A percentile compares a stretch with the other conserved stretches of the same genome.
These are phyloP conservation scores for Fusarium ambrosium DNA, from an alignment of 2,329 filamentous ascomycete genomes.

Conservation along the genomic window DNA sequence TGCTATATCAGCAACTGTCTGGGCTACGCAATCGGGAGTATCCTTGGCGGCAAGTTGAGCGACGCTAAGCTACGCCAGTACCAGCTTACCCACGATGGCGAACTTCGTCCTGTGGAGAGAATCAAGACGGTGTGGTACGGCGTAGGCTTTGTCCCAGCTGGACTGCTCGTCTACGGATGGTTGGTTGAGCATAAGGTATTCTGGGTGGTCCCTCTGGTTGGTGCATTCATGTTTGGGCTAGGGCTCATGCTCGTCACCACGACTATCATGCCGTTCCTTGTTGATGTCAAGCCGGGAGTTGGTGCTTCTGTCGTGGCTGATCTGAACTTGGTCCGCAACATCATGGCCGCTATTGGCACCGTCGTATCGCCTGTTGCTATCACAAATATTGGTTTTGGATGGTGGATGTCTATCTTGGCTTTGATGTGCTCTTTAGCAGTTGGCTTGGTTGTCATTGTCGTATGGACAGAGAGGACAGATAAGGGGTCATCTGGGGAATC, in stretches of 20 bases:
- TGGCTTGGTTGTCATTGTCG: neutral
- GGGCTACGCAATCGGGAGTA: neutral
- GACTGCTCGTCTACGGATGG: neutral
- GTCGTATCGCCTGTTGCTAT: neutral
- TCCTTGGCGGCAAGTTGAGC: neutral
- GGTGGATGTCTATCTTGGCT: slow-evolving; percentile 13
- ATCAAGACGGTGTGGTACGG: neutral
- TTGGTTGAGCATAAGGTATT: neutral
- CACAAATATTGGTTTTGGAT: neutral
- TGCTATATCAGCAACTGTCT: neutral
- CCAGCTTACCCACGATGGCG: neutral
- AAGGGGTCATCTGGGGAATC: neutral
- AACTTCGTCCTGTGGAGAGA: neutral
- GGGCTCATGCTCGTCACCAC: neutral
- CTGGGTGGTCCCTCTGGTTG: neutral
- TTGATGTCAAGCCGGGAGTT: neutral
- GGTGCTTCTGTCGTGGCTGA: neutral
- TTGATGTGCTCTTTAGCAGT: slow-evolving; percentile 9
- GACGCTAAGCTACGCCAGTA: neutral
- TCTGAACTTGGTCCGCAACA: neutral
- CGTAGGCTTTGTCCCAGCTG: neutral
- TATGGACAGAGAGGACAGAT: slow-evolving; percentile 2
- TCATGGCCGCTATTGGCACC: neutral
- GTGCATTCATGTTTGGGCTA: neutral
- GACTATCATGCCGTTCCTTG: neutral